These are phyloP conservation scores for Rhamnella rubrinervis DNA, from an alignment of 331 rosid genomes.

Conservation along the genomic window DNA sequence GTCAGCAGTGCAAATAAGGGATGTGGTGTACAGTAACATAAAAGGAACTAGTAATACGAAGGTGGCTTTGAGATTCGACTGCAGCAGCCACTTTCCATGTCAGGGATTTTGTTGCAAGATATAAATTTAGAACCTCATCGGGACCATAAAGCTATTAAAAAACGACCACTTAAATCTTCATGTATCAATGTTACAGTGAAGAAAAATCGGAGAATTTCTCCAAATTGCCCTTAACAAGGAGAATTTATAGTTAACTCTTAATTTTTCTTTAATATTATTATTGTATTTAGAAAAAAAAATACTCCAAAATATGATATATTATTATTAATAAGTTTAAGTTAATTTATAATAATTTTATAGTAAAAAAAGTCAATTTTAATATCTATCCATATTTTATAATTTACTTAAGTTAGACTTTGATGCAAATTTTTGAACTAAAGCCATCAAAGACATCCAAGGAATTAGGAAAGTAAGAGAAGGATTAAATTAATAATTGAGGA, in stretches of 20 bases:
- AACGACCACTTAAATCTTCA: conserved; percentile 31
- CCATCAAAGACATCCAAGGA: too few relatives aligned
- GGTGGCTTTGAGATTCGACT: conserved; percentile 63
- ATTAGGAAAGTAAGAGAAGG: too few relatives aligned
- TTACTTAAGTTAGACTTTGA: too few relatives aligned
- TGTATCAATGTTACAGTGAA: conserved; percentile 53
- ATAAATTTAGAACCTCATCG: conserved; percentile 40
- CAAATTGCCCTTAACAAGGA: conserved; percentile 44
- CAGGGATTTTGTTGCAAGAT: conserved; percentile 44
- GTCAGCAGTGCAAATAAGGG: conserved; percentile 71
- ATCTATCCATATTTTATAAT: too few relatives aligned
- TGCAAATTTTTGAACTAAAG: too few relatives aligned
- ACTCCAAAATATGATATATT: too few relatives aligned
- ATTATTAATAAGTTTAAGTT: not conserved
- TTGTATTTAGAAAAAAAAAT: too few relatives aligned
- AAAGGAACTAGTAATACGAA: conserved; percentile 83
- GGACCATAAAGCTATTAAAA: conserved; percentile 18
- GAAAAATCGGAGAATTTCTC: conserved; percentile 42
- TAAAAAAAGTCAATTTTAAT: too few relatives aligned
- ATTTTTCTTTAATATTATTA: too few relatives aligned
- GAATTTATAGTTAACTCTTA: too few relatives aligned
- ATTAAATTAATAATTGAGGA: too few relatives aligned
- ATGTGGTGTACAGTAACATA: conserved; percentile 60
- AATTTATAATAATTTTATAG: too few relatives aligned
- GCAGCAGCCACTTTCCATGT: conserved; percentile 63